Evolutionary conservation across 176 grass and related monocot genomes (phyloP), one percentile per base, ranked within the genome.

Genomic region (Luzula sylvatica): DNA sequence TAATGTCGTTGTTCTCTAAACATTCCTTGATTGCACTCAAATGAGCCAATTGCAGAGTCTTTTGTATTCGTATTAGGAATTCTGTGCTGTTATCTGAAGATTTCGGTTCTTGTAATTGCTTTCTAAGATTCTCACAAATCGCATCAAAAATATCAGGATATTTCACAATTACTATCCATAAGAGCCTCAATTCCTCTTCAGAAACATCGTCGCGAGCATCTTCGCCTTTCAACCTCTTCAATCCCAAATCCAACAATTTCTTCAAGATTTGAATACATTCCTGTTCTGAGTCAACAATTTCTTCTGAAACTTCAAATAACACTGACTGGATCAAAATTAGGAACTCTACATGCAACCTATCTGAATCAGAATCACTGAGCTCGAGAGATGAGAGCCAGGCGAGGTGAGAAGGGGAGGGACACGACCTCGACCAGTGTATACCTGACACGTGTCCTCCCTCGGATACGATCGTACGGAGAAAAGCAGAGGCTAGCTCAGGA

Each of bases 311-410:
- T 55, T 82, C 56, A 23, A 72, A 74, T 12, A 71, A 66, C 26
- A 85, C 44, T 46, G 66, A 47, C 50, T 89, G 84, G 40, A 96
- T 50, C 43, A 96, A 73, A 52, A 96, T 27, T 24, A 89, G 71
- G 42, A 96, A 89, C 51, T 96, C 90, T 8, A 70, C 74, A 72
- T 70, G 71, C 41, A 86, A 30, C 35, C 77, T 76, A 65, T 82
- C 19, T 44, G 75, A 12, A 57, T 56, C 25, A 55, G 58, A 14
- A 61, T 67, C 29, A 66, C 68, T 7, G 50, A 96, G 90, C 77
- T 96, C 90, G 2, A 96, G 74, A 40, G 68, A 67, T 45, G 84
- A 76, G 38, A 96, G 80, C 90, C 90, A 96, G 9, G 84, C 77
- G 43, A 96, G 84, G 58, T 89, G 90, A 24, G 90, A 86, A 4